A percentile compares a stretch with the other conserved stretches of the same genome.
These are phyloP conservation scores for Thymus quinquecostatus DNA, from an alignment of 257 asterid species.

Conservation along the genomic window DNA sequence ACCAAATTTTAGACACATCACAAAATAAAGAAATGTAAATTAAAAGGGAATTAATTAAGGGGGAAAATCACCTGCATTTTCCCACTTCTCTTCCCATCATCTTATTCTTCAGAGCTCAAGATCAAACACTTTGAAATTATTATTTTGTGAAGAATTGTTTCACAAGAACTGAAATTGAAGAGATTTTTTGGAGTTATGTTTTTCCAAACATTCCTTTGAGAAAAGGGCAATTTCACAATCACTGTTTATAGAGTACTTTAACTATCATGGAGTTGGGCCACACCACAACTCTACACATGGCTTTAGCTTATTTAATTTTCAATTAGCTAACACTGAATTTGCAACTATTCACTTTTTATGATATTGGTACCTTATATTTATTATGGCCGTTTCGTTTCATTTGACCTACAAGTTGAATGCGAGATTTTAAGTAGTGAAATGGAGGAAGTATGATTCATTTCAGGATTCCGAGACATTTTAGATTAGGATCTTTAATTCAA, in stretches of 20 bases:
- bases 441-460: no score
- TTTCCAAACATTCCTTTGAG: constrained; percentile 18
- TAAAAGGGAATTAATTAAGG: neutral
- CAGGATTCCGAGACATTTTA: no score
- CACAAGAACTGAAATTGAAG: neutral
- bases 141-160: neutral
- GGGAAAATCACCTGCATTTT: constrained; percentile 32
- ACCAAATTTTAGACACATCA: constrained; percentile 9
- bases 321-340: neutral
- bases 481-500: neutral
- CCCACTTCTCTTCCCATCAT: constrained; percentile 37
- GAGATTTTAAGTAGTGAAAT: no score
- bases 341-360: neutral
- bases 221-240: constrained; percentile 18
- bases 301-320: neutral
- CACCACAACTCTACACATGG: constrained; percentile 21
- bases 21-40: neutral
- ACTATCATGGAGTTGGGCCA: constrained; percentile 31
- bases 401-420: no score
- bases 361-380: no score
- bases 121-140: neutral
- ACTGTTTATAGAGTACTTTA: neutral
- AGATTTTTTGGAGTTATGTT: neutral
- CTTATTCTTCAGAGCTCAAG: neutral
- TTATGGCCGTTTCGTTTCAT: no score